These are phyloP conservation scores for Aureobasidium melanogenum DNA, from an alignment of 2,329 filamentous ascomycete genomes.

Conservation along the genomic window DNA sequence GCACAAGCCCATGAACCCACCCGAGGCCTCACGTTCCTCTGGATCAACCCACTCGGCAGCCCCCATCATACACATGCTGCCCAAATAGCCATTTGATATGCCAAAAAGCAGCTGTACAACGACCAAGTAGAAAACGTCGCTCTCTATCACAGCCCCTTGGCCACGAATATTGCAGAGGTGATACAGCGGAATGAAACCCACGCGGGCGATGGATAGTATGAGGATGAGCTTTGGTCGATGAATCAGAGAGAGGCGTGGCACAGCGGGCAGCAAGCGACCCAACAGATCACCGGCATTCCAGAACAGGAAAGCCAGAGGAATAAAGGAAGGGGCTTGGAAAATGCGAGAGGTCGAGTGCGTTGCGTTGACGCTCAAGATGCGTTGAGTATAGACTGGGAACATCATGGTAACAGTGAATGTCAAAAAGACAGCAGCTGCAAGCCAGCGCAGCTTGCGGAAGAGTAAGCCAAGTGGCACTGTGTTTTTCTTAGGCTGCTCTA, in stretches of 20 bases:
- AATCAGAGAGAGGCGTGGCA: constrained; percentile 48
- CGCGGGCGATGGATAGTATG: constrained; percentile 53
- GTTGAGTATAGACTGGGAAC: constrained; percentile 79
- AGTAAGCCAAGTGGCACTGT: constrained; percentile 54
- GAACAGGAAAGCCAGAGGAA: constrained; percentile 80
- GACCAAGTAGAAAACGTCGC: constrained; percentile 81
- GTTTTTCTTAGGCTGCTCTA: constrained; percentile 34
- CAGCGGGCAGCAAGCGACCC: constrained; percentile 61
- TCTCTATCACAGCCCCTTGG: constrained; percentile 61
- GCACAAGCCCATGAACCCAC: constrained; percentile 87
- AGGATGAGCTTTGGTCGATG: constrained; percentile 61
- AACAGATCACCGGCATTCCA: constrained; percentile 87
- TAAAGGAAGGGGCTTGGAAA: constrained; percentile 68
- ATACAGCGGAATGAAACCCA: constrained; percentile 74
- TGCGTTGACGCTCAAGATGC: constrained; percentile 35
- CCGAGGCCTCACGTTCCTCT: constrained; percentile 77
- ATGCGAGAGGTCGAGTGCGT: constrained; percentile 44
- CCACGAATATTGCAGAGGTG: constrained; percentile 81
- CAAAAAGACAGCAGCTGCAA: constrained; percentile 66
- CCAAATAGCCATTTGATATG: constrained; percentile 76
- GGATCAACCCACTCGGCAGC: constrained; percentile 72
- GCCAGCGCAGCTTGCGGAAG: constrained; percentile 69
- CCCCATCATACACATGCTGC: constrained; percentile 85
- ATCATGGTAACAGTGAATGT: constrained; percentile 86
- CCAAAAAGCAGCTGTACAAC: constrained; percentile 80